Conservation (phyloP, 129 eudicot species). For the Arctium minus region DNA sequence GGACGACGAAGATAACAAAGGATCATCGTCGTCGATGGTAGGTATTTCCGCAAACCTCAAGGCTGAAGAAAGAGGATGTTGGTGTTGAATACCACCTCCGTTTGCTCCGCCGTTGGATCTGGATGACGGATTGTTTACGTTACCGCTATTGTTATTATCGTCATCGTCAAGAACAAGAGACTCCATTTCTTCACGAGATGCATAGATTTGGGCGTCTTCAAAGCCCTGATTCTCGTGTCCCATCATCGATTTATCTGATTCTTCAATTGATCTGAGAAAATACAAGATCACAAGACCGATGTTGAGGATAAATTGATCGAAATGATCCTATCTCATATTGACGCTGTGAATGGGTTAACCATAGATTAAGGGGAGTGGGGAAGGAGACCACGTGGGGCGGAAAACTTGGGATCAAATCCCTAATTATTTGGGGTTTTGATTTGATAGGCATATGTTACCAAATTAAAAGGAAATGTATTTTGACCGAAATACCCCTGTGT, state of each 20-base stretch:
- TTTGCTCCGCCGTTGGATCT: constrained; percentile 17
- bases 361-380: too few species aligned
- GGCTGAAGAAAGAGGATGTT: constrained; percentile 49
- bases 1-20: background rate
- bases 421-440: too few species aligned
- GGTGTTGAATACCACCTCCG: constrained; percentile 13
- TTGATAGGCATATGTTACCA: too few species aligned
- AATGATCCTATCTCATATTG: background rate
- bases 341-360: background rate
- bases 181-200: too few species aligned
- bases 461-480: too few species aligned
- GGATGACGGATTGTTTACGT: background rate
- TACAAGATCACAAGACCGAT: background rate
- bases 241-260: constrained; percentile 47
- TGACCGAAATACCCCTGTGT: too few species aligned
- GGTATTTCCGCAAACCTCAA: constrained; percentile 49
- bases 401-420: too few species aligned
- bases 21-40: constrained; percentile 34
- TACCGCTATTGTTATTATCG: too few species aligned
- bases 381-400: too few species aligned
- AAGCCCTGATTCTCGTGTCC: background rate
- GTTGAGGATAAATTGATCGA: background rate
- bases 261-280: constrained; percentile 1
- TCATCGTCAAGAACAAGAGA: too few species aligned
- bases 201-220: too few species aligned